Base-by-base conservation (phyloP, 139 green algal species). In the Tetradesmus obliquus region DNA sequence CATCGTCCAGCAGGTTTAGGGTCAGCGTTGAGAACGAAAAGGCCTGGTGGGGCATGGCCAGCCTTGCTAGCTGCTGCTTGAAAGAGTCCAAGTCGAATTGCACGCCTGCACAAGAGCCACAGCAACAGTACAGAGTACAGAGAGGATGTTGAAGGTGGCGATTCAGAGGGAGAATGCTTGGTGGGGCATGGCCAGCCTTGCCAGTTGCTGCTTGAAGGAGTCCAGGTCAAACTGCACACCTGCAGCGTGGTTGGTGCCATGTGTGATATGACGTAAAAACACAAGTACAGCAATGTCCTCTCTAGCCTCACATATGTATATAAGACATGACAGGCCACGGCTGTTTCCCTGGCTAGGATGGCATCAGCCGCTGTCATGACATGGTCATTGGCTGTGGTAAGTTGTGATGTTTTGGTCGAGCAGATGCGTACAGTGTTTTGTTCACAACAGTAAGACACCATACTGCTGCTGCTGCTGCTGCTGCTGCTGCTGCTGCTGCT, bases 21-120 rank as follows among this genome's bases (percentile, higher is more conserved):
- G 54, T 45, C 57, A 45, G 22, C 24, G 55, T 71, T 71, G 87
- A 93, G 95, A 13, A 86, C 76, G 74, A 95, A 95, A 95, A 95
- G 2, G 51, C 3, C 80, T 96, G 94, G 22, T 81, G 79, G 3
- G 88, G 53, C 51, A 89, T 69, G 13, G 85, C 57, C 20, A 92
- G 89, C 4, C 58, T 62, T 2, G 9, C 3, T 1, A 90, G 69
- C 85, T 93, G 88, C 79, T 88, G n/a, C 79, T 94, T 95, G 84
- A 94, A 95, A 2, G 72, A 62, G 9, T 94, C 93, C 32, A 93
- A 7, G 82, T 96, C 91, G 76, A 96, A 96, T 15, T 54, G n/a
- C 8, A 91, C 55, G 45, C 72, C 82, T 84, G 76, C 45, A 89
- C 6, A 82, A 12, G 12, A 7, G 69, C 12, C n/a, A 54, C n/a